Evolutionary conservation across 2,329 filamentous ascomycete genomes (phyloP).

Genomic region (Penicillium sp.): DNA sequence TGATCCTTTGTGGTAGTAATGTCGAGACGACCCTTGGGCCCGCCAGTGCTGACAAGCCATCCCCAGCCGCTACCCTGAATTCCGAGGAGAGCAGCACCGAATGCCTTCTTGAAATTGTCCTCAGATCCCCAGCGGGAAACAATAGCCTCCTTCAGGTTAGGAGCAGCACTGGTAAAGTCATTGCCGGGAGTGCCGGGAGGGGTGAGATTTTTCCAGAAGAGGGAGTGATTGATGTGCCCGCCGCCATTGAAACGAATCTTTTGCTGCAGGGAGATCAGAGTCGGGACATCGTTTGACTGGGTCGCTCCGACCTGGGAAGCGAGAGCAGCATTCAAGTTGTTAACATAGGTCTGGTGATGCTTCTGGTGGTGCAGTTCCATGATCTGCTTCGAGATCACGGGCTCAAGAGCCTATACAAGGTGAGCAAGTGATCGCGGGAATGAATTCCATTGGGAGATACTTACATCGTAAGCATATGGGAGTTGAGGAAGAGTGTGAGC

Average conservation of each 20-base stretch:
- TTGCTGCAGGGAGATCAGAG: slow-evolving; percentile 69
- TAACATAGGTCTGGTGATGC: slow-evolving; percentile 93
- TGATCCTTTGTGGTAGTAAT: slow-evolving; percentile 87
- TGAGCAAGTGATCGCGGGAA: background rate
- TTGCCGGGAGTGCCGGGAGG: slow-evolving; percentile 64
- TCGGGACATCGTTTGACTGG: slow-evolving; percentile 61
- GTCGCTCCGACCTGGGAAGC: slow-evolving; percentile 66
- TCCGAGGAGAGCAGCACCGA: slow-evolving; percentile 67
- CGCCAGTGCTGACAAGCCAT: slow-evolving; percentile 74
- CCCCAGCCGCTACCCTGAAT: slow-evolving; percentile 89
- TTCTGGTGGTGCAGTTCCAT: slow-evolving; percentile 95
- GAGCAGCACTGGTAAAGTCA: slow-evolving; percentile 57
- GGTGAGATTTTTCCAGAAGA: slow-evolving; percentile 86
- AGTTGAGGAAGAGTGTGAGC: slow-evolving; percentile 66
- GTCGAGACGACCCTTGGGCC: slow-evolving; percentile 61
- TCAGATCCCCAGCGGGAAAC: slow-evolving; percentile 69
- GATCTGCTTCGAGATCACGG: slow-evolving; percentile 78
- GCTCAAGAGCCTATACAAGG: slow-evolving; percentile 79
- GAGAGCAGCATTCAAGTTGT: slow-evolving; percentile 78
- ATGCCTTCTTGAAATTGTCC: slow-evolving; percentile 67
- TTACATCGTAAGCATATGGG: slow-evolving; percentile 72
- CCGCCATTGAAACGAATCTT: slow-evolving; percentile 87
- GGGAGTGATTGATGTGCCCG: slow-evolving; percentile 88
- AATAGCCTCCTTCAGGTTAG: slow-evolving; percentile 66
- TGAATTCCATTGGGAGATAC: slow-evolving; percentile 33